Conservation (phyloP, 2,329 filamentous ascomycete species). For the Fusarium staphyleae region DNA sequence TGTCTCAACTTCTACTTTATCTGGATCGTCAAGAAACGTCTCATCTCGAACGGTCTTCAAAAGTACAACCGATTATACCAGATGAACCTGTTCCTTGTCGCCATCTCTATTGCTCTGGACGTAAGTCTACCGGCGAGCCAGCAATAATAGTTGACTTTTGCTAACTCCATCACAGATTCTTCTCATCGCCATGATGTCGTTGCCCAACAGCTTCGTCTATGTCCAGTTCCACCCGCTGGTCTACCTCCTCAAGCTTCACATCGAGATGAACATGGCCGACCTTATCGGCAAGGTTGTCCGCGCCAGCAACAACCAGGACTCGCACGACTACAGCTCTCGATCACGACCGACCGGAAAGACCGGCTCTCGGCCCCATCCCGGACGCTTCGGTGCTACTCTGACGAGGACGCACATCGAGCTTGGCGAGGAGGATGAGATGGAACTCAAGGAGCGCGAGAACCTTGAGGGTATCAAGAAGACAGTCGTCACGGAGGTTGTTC, state of each 20-base stretch:
- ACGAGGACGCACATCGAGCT: slow-evolving; percentile 40
- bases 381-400: slow-evolving; percentile 30
- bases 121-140: slow-evolving; percentile 8
- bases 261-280: slow-evolving; percentile 39
- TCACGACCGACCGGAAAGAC: slow-evolving; percentile 27
- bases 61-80: slow-evolving; percentile 57
- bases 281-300: slow-evolving; percentile 36
- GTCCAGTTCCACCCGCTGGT: slow-evolving; percentile 36
- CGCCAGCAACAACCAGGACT: slow-evolving; percentile 21
- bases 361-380: slow-evolving; percentile 12
- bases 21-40: slow-evolving; percentile 50
- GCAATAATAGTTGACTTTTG: background rate
- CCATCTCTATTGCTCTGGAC: slow-evolving; percentile 39
- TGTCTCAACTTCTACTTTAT: slow-evolving; percentile 56
- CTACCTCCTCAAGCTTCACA: slow-evolving; percentile 36
- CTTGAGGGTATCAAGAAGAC: slow-evolving; percentile 37
- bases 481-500: slow-evolving; percentile 30
- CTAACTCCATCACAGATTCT: slow-evolving; percentile 20
- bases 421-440: slow-evolving; percentile 38
- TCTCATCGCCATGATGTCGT: slow-evolving; percentile 36
- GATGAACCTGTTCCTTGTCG: slow-evolving; percentile 42
- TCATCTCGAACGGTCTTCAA: slow-evolving; percentile 55
- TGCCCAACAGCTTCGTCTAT: slow-evolving; percentile 36
- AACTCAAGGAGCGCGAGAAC: slow-evolving; percentile 36
- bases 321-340: slow-evolving; percentile 33